Conservation (phyloP, 1,139 yeast species). For the Yamadazyma oceani region DNA sequence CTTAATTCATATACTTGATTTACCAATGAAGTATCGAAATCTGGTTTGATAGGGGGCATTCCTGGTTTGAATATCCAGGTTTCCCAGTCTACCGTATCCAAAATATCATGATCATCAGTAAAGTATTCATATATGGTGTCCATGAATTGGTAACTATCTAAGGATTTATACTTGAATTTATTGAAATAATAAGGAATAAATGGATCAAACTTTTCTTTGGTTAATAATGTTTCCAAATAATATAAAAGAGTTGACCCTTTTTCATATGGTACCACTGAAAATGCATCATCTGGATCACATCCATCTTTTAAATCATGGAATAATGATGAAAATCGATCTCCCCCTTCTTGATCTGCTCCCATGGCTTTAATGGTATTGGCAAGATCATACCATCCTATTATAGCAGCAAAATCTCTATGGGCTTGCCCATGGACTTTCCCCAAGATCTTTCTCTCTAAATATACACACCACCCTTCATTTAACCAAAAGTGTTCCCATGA, state of each 20-base stretch:
- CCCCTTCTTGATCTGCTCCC: slow-evolving; percentile 43
- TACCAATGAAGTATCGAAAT: slow-evolving; percentile 75
- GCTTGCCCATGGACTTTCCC: slow-evolving; percentile 78
- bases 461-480: slow-evolving; percentile 96
- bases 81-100: slow-evolving; percentile 80
- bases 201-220: slow-evolving; percentile 64
- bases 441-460: slow-evolving; percentile 79
- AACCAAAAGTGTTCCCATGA: slow-evolving; percentile 96
- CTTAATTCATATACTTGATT: slow-evolving; percentile 71
- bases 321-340: slow-evolving; percentile 56
- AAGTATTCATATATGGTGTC: slow-evolving; percentile 73
- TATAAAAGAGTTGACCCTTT: slow-evolving; percentile 83
- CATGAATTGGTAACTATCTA: slow-evolving; percentile 79
- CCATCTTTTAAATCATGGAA: slow-evolving; percentile 68
- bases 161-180: slow-evolving; percentile 65
- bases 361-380: slow-evolving; percentile 63
- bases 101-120: slow-evolving; percentile 42
- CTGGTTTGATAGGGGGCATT: slow-evolving; percentile 77
- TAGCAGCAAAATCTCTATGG: slow-evolving; percentile 75
- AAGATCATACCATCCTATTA: slow-evolving; percentile 87
- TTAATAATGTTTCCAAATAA: slow-evolving; percentile 62
- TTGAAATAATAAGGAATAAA: slow-evolving; percentile 77
- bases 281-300: slow-evolving; percentile 85
- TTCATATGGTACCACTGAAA: slow-evolving; percentile 86
- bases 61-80: slow-evolving; percentile 81